These are phyloP conservation scores for Cyberlindnera euphorbiiphila DNA, from an alignment of 805 yeast genomes.

Conservation along the genomic window DNA sequence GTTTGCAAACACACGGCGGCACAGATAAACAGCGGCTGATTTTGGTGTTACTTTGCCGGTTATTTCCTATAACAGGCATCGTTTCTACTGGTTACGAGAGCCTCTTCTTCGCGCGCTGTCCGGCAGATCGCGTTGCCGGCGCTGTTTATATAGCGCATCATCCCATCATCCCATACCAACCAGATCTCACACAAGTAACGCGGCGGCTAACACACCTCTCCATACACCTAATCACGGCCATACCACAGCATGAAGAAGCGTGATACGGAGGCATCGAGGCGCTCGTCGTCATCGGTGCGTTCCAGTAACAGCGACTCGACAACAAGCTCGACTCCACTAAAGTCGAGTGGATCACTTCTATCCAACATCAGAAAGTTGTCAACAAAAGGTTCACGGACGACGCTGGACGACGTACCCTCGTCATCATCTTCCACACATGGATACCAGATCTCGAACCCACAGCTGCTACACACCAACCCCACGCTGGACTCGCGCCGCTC, in stretches of 20 bases:
- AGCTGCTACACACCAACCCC: constrained; percentile 17
- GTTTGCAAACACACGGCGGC: no score
- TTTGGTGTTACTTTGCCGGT: no score
- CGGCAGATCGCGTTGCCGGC: no score
- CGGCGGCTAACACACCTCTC: no score
- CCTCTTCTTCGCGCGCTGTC: no score
- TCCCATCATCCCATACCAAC: no score
- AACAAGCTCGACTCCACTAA: constrained; percentile 4
- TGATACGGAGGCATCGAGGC: constrained; percentile 9
- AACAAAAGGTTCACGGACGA: constrained; percentile 13
- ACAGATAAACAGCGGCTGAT: no score
- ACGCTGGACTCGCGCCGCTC: constrained; percentile 8
- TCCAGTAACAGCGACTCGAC: constrained; percentile 11
- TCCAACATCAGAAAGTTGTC: constrained; percentile 28
- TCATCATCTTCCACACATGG: constrained; percentile 3
- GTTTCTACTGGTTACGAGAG: no score
- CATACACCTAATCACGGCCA: no score
- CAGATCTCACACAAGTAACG: no score
- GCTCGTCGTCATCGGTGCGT: constrained; percentile 12
- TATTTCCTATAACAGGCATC: no score
- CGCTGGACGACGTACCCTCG: constrained; percentile 12
- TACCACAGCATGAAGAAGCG: constrained; percentile 17
- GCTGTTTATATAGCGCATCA: no score
- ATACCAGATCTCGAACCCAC: constrained; percentile 25
- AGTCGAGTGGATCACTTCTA: constrained; percentile 22